These are phyloP conservation scores for rapeseed (Brassica napus) DNA, from an alignment of 345 rosid species.

Conservation along the genomic window Da-Ae NC_063438.1:25694001-25694500, in stretches of 20 bases:
- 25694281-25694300: slow-evolving; percentile 85
- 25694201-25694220: not conserved
- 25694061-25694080: slow-evolving; percentile 77
- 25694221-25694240: slow-evolving; percentile 9
- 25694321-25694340: slow-evolving; percentile 96
- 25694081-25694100: slow-evolving; percentile 81
- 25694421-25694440: slow-evolving; percentile 62
- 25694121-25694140: slow-evolving; percentile 88
- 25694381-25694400: not conserved
- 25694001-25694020: not conserved
- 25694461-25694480: slow-evolving; percentile 70
- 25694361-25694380: not conserved
- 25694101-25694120: slow-evolving; percentile 96
- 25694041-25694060: slow-evolving; percentile 94
- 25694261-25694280: slow-evolving; percentile 81
- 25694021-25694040: slow-evolving; percentile 49
- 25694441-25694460: slow-evolving; percentile 90
- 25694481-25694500: slow-evolving; percentile 82
- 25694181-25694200: not conserved
- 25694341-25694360: slow-evolving; percentile 45
- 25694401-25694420: not conserved
- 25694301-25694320: slow-evolving; percentile 98
- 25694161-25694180: not conserved
- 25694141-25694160: slow-evolving; percentile 31
- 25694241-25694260: not conserved